Evolutionary conservation across 345 rosid species (phyloP), one percentile per base, ranked within the genome.

Genomic region (Salix dunnii): DNA sequence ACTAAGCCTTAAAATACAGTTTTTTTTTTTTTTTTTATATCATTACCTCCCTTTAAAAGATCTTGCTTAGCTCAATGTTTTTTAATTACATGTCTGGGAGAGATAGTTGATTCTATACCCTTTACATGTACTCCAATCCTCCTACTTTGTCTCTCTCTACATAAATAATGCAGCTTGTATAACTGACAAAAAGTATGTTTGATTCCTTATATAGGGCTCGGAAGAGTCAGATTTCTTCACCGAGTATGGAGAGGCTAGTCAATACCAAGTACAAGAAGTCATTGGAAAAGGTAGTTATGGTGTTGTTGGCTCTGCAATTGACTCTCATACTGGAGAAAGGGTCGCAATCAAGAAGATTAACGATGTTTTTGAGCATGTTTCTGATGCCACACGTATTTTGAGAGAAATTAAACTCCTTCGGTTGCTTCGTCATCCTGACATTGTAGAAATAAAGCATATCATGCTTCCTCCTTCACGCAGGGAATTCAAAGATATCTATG

Each of bases 281-380:
- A 76, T 96, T 36, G 99, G 99, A 11, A 96, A 96, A 86, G 99
- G 99, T 79, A 96, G 99, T 85, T 96, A 96, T 63, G 99, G 99
- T 73, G 92, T 96, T 76, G 99, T 96, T 27, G 98, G 89, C 71
- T 93, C 99, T 63, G 99, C 99, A 77, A 68, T 92, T 13, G 99
- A 96, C 70, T 75, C 88, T 0, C 93, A 90, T 70, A 92, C 97
- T 20, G 94, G 97, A 51, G 97, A 96, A 62, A 87, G 79, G 87
- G 94, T 96, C 55, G 99, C 99, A 14, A 92, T 96, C 74, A 96
- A 96, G 87, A 96, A 96, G 86, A 96, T 96, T 5, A 93, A 88
- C 70, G 99, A 96, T 75, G 99, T 96, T 53, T 96, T 96, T 78
- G 99, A 93, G 80, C 98, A 96, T 73, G 98, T 96, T 51, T 96